Base-by-base conservation (phyloP, 768 basidiomycete species). In the Tephrocybe sp. region DNA sequence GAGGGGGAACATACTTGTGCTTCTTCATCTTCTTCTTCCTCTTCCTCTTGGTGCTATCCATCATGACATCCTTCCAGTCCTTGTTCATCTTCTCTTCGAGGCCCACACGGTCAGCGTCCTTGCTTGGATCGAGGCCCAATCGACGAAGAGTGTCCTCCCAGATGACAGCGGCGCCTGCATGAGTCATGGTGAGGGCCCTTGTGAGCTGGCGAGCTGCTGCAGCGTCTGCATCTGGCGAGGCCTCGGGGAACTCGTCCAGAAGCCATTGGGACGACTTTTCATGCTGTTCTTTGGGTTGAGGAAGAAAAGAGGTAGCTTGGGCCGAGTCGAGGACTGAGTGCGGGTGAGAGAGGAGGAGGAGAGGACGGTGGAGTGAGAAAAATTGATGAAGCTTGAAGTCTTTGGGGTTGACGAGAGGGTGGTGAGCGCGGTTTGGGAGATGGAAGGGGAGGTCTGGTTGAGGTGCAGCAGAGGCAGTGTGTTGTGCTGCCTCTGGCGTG, bases 1-100 rank as follows among this genome's bases (percentile, higher is more conserved):
- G 50, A 45, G 37, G 19, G 42, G n/a, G 22, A 3, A 76, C 88
- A 68, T 62, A 92, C 91, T 94, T 94, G 68, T 95, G 93, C 72
- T 94, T 95, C 79, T 87, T 91, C 85, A 95, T 95, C 83, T 94
- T 95, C 83, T 84, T 88, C 75, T 82, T 75, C 58, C 82, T 78
- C 76, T 93, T 93, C 66, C 90, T 80, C 74, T 85, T 88, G 23
- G 82, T 83, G 57, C 90, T 91, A 59, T 92, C 91, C 70, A 89
- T 74, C 64, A 82, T 67, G 13, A 89, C 76, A 37, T 80, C 77
- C 56, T 82, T 76, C 77, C 78, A 84, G 50, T 82, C 79, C 63
- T 75, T 76, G 13, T 81, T 77, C 57, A 75, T 69, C 57, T 79
- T 73, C 50, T 77, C 74, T 45, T 77, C 77, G 63, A 76, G 68